Percentiles rank a stretch among this genome's conserved stretches.
Conservation (phyloP, 139 green algal genomes). For the Tetradesmus obliquus region DNA sequence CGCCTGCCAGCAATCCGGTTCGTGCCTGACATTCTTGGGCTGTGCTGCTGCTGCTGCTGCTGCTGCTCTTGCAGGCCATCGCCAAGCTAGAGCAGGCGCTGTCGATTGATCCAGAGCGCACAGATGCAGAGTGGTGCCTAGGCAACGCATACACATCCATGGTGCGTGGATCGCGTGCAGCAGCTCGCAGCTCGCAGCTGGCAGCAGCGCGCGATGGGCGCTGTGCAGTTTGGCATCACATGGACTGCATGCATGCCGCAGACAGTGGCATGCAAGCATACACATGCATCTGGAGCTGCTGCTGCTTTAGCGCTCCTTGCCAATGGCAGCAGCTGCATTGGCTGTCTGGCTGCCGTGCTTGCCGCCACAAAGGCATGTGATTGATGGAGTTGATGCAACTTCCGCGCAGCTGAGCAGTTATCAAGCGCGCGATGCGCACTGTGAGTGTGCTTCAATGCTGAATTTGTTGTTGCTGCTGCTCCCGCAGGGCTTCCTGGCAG, state of each 20-base stretch:
- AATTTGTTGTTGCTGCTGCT: background rate
- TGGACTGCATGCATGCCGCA: background rate
- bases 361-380: no score
- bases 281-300: background rate
- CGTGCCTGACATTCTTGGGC: background rate
- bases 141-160: constrained; percentile 95
- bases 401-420: no score
- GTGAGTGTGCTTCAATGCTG: no score
- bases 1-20: no score
- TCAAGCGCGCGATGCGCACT: no score
- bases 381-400: no score
- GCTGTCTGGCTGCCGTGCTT: no score
- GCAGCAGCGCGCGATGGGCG: background rate
- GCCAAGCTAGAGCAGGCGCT: constrained; percentile 89
- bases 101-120: constrained; percentile 72
- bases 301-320: no score
- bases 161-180: constrained; percentile 37
- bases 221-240: background rate
- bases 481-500: constrained; percentile 83
- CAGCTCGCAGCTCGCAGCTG: constrained; percentile 19
- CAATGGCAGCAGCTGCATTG: background rate
- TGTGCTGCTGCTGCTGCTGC: no score
- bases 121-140: constrained; percentile 97
- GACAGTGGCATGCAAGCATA: background rate
- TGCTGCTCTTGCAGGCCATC: constrained; percentile 72